A percentile compares a stretch with the other conserved stretches of the same genome.
Conservation (phyloP, 2,329 filamentous ascomycete genomes). For the Aspergillus oerlinghausenensis region DNA sequence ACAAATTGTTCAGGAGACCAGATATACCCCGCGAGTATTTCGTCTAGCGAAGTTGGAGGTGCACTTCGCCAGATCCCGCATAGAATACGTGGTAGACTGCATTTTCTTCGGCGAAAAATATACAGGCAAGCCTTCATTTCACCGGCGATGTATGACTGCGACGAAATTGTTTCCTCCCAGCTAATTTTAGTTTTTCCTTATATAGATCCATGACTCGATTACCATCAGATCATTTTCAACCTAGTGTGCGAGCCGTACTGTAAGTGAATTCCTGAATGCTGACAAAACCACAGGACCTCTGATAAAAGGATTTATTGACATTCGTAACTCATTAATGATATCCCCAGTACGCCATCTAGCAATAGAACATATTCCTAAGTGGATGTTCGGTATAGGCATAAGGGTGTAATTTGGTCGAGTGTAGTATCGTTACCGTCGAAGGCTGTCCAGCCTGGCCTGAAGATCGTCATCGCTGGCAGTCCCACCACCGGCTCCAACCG, state of each 20-base stretch:
- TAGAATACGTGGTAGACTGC: neutral
- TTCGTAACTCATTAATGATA: neutral
- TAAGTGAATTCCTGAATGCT: neutral
- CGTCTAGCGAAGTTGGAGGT: neutral
- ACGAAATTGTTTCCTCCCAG: neutral
- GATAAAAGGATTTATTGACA: neutral
- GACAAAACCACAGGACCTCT: neutral
- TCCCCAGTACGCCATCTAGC: neutral
- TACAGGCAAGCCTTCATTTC: neutral
- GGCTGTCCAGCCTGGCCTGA: constrained; percentile 85
- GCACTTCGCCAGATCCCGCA: neutral
- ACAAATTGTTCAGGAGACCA: neutral
- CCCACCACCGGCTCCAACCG: constrained; percentile 54
- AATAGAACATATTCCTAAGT: neutral
- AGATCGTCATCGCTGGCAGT: constrained; percentile 77
- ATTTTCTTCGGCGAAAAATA: neutral
- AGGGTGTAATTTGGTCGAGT: neutral
- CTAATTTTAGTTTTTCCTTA: neutral
- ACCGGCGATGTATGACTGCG: neutral
- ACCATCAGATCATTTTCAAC: neutral
- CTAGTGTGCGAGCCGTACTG: neutral
- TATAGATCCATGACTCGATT: neutral
- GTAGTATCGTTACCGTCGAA: constrained; percentile 51
- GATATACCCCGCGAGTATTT: neutral
- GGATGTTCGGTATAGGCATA: neutral